Percentiles rank a stretch among this genome's conserved stretches.
Evolutionary conservation across 2,329 filamentous ascomycete genomes (phyloP).

Genomic region (Exophiala sp.): DNA sequence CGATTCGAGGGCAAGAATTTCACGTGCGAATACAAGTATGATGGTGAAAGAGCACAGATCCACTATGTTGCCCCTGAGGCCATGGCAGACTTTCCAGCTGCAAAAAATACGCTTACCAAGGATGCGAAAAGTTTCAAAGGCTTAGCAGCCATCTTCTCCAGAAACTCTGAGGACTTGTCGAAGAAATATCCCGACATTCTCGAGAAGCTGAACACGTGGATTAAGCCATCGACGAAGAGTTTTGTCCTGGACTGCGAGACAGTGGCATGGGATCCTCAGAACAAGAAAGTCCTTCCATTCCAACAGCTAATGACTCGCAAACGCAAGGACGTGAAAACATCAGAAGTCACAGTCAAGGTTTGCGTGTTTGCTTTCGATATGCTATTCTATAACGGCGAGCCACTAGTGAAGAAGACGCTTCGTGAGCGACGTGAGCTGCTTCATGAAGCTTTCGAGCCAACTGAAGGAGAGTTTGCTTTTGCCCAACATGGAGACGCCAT

Average conservation of each 20-base stretch:
- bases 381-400: slow-evolving; percentile 85
- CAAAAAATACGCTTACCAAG: slow-evolving; percentile 61
- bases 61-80: slow-evolving; percentile 89
- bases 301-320: slow-evolving; percentile 98
- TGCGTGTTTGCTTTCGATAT: slow-evolving; percentile 97
- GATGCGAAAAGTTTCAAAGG: slow-evolving; percentile 56
- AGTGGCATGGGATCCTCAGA: slow-evolving; percentile 89
- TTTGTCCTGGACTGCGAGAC: slow-evolving; percentile 99
- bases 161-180: slow-evolving; percentile 94
- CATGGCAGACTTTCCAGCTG: slow-evolving; percentile 63
- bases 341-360: slow-evolving; percentile 94
- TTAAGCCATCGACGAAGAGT: slow-evolving; percentile 83
- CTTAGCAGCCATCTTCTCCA: slow-evolving; percentile 88
- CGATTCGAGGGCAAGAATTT: slow-evolving; percentile 94
- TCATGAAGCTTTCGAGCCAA: slow-evolving; percentile 65
- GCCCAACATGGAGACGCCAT: slow-evolving; percentile 82
- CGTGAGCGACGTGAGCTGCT: slow-evolving; percentile 78
- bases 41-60: slow-evolving; percentile 96
- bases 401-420: slow-evolving; percentile 81
- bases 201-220: slow-evolving; percentile 80
- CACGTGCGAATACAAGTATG: slow-evolving; percentile 98
- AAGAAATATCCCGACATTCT: slow-evolving; percentile 98
- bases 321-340: slow-evolving; percentile 91
- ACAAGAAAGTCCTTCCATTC: slow-evolving; percentile 95
- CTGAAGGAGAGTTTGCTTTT: slow-evolving; percentile 88